These are phyloP conservation scores for Syzygium malaccense DNA, from an alignment of 441 rosid genomes.

Conservation along the genomic window DNA sequence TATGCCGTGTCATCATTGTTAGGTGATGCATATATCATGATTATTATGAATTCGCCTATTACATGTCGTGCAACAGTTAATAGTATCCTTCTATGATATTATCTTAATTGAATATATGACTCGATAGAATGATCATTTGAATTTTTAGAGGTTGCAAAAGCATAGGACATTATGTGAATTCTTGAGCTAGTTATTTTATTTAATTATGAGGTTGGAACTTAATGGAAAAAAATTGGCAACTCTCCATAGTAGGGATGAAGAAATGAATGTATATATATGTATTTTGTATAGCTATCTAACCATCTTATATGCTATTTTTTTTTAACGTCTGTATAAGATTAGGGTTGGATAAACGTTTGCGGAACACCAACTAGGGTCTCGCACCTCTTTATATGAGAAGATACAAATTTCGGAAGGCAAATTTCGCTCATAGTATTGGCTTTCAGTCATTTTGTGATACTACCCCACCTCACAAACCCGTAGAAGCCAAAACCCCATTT, in stretches of 20 bases:
- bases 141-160: background rate
- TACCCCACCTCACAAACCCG: background rate
- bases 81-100: too few relatives aligned
- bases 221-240: background rate
- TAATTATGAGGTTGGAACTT: background rate
- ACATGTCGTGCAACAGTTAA: too few relatives aligned
- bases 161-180: background rate
- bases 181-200: background rate
- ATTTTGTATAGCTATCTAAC: background rate
- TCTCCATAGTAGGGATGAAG: background rate
- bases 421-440: background rate
- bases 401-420: background rate
- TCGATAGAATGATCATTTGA: background rate
- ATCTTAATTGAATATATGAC: background rate
- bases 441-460: background rate
- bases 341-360: background rate
- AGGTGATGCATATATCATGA: background rate
- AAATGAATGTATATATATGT: background rate
- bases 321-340: background rate
- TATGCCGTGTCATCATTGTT: fast-evolving
- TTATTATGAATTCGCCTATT: background rate
- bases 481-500: background rate
- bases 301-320: background rate
- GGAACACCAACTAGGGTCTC: background rate
- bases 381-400: background rate